phyloP scores from a whole-genome alignment of 1,284 basidiomycete species.

The Omphalotus olearius region DNA sequence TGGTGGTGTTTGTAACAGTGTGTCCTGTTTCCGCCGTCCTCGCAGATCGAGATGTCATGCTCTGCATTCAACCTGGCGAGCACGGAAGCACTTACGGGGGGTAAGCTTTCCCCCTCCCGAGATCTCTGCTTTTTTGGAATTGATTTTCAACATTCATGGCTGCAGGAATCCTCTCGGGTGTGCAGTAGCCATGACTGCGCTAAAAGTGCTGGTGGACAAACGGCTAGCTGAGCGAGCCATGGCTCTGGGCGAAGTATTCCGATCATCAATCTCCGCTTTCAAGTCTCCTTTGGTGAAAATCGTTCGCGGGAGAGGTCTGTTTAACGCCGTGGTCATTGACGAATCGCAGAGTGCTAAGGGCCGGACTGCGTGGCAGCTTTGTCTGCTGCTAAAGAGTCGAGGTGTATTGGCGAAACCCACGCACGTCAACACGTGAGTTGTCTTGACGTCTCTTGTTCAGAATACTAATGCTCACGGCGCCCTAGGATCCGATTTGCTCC shows the following conservation, averaged over 20 bases:
- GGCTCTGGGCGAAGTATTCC: slow-evolving; percentile 80
- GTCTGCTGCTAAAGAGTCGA: slow-evolving; percentile 86
- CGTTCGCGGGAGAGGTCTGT: slow-evolving; percentile 83
- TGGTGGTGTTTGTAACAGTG: slow-evolving; percentile 41
- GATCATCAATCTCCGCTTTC: slow-evolving; percentile 58
- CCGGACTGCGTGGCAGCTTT: slow-evolving; percentile 93
- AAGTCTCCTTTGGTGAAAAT: slow-evolving; percentile 67
- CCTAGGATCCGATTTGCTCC: slow-evolving; percentile 93
- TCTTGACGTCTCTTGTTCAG: neutral
- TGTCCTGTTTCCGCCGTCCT: slow-evolving; percentile 97
- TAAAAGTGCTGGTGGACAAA: slow-evolving; percentile 87
- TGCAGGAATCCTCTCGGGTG: slow-evolving; percentile 90
- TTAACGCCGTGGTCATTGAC: slow-evolving; percentile 95
- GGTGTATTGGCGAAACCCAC: slow-evolving; percentile 96
- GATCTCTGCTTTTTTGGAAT: neutral
- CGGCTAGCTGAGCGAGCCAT: slow-evolving; percentile 78
- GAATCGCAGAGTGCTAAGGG: slow-evolving; percentile 74
- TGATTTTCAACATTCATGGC: neutral
- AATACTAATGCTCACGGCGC: no score
- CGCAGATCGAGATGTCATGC: slow-evolving; percentile 88
- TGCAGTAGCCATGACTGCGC: slow-evolving; percentile 89
- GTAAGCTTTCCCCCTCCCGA: slow-evolving; percentile 39
- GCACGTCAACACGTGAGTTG: slow-evolving; percentile 84
- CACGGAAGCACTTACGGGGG: slow-evolving; percentile 97
- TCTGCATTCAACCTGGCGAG: slow-evolving; percentile 94